Conservation (phyloP, 2,329 filamentous ascomycete genomes). For the Didymellaceae sp. region DNA sequence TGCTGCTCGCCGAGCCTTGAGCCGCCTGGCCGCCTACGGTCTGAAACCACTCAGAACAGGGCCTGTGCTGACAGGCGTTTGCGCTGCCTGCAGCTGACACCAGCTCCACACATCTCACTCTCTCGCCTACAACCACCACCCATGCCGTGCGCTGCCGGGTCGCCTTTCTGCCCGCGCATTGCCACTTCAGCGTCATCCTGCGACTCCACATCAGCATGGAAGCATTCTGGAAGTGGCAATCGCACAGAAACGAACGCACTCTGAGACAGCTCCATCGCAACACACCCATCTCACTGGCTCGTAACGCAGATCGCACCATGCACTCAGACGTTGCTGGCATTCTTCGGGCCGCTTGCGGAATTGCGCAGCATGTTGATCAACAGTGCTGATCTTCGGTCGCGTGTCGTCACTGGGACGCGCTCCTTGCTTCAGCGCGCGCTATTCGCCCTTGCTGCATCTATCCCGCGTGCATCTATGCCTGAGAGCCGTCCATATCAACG, state of each 20-base stretch:
- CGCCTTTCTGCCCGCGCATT: not conserved
- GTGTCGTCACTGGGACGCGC: conserved; percentile 5
- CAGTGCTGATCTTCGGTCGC: conserved; percentile 10
- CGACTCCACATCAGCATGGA: conserved; percentile 16
- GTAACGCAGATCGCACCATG: conserved; percentile 7
- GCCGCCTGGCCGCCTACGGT: conserved; percentile 10
- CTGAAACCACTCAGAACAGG: conserved; percentile 10
- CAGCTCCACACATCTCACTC: not conserved
- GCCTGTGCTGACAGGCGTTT: conserved; percentile 5
- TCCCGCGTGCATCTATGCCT: not conserved
- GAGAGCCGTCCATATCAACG: not conserved
- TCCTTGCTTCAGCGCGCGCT: conserved; percentile 3
- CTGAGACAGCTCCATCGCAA: conserved; percentile 10
- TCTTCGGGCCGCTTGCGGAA: conserved; percentile 16
- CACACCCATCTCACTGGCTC: conserved; percentile 12
- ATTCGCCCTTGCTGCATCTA: conserved; percentile 6
- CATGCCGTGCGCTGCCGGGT: not conserved
- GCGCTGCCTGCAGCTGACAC: conserved; percentile 1
- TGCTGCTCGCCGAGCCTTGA: conserved; percentile 2
- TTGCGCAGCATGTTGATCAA: conserved; percentile 13
- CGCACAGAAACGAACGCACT: not conserved
- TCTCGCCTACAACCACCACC: too few species aligned
- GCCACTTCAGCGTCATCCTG: conserved; percentile 27
- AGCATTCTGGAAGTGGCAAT: conserved; percentile 16
- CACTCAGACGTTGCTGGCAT: conserved; percentile 3